Evolutionary conservation across 805 yeast genomes (phyloP), one percentile per base, ranked within the genome.

Genomic region (Priceomyces melissophilus): DNA sequence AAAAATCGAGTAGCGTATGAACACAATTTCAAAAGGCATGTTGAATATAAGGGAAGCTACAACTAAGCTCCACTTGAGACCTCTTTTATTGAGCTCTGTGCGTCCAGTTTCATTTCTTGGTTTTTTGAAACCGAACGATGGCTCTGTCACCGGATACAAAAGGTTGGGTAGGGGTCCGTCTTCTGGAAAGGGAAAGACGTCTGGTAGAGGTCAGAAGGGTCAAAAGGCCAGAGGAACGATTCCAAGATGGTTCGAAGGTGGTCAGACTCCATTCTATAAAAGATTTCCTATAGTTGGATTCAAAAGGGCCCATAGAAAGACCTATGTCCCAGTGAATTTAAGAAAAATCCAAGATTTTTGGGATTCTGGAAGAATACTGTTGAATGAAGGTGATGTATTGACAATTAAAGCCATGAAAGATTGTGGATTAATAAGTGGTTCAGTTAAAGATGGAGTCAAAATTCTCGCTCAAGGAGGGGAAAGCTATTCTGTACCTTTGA

Each of bases 161-260:
- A 76, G 96, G 63, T 73, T 91, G 10, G 99, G 99, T 65, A 82
- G 99, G 71, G 98, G 98, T 69, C 96, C 96, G 16, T 89, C 95
- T 32, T 84, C 95, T 29, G 88, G 89, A 14, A 73, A 78, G 50
- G 99, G 99, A 70, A 90, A 91, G 65, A 93, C 98, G 3, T 81
- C 97, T 5, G 96, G 96, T 37, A 78, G 98, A 63, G 99, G 99
- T 73, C 96, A 87, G 57, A 93, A 93, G 69, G 99, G 99, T 79
- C 98, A 91, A 63, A 91, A 91, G 69, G 96, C 98, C 9, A 80
- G 98, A 67, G 86, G 91, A 30, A 78, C 82, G 32, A 91, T 91
- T 25, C 91, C 89, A 42, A 79, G 84, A 44, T 87, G 95, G 91
- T 88, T 91, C 60, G 99, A 93, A 72, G 99, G 99, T 79, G 98